Evolutionary conservation across 176 grass and related monocot genomes (phyloP).

Genomic region (Chloris gayana): DNA sequence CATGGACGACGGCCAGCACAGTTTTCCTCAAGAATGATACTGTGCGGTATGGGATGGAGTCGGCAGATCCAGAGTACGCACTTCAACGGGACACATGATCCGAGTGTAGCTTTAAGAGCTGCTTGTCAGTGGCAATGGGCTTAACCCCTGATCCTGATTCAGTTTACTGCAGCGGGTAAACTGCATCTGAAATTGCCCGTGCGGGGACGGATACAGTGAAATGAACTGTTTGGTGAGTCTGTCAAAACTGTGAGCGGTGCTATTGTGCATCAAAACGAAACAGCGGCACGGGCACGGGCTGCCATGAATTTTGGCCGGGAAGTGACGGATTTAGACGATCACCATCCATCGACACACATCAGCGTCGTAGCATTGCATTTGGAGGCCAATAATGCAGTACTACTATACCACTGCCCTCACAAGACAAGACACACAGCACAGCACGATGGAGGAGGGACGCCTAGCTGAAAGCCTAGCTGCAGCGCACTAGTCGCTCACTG

Average conservation of each 20-base stretch:
- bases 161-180: too few species aligned
- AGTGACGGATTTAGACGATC: background rate
- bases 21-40: background rate
- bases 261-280: background rate
- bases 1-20: background rate
- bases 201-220: background rate
- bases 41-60: background rate
- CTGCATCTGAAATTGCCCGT: background rate
- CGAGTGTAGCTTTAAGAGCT: background rate
- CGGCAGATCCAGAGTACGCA: too few species aligned
- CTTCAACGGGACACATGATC: background rate
- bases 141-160: too few species aligned
- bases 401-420: too few species aligned
- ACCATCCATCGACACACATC: too few species aligned
- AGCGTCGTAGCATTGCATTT: too few species aligned
- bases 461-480: conserved; percentile 27
- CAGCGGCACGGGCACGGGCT: background rate
- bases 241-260: background rate
- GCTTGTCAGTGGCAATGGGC: background rate
- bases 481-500: background rate
- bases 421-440: background rate
- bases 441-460: background rate
- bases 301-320: background rate
- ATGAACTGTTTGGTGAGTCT: background rate
- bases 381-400: too few species aligned